phyloP scores from a whole-genome alignment of 345 rosid species.

The Camelina laxa region DNA sequence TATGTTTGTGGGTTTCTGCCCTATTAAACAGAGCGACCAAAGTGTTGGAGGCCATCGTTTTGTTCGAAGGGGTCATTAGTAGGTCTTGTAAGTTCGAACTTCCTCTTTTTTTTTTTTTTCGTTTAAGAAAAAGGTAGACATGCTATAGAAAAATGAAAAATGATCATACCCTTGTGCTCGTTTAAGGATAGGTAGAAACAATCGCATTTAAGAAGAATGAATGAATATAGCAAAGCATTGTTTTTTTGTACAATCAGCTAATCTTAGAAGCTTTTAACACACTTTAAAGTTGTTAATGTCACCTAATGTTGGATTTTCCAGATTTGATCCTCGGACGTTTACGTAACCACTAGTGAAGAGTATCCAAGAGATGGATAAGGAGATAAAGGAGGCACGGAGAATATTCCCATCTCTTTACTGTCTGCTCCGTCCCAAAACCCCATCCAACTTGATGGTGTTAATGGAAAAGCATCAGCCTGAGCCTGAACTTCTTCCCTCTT shows the following conservation, averaged over 20 bases:
- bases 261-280: conserved; percentile 11
- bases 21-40: conserved; percentile 10
- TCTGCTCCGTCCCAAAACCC: conserved; percentile 70
- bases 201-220: conserved; percentile 15
- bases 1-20: conserved; percentile 6
- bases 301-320: conserved; percentile 12
- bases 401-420: conserved; percentile 62
- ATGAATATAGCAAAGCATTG: conserved; percentile 23
- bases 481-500: conserved; percentile 41
- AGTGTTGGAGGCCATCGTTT: conserved; percentile 11
- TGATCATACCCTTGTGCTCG: neutral
- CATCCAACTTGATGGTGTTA: conserved; percentile 91
- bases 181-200: neutral
- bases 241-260: conserved; percentile 28
- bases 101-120: conserved; percentile 22
- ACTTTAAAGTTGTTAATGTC: conserved; percentile 7
- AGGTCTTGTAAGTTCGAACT: conserved; percentile 24
- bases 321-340: neutral
- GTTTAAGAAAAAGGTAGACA: neutral
- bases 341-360: conserved; percentile 51
- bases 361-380: conserved; percentile 57
- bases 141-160: neutral
- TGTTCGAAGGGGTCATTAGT: neutral
- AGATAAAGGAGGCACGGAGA: conserved; percentile 72
- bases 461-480: conserved; percentile 46